Evolutionary conservation across 2,329 filamentous ascomycete species (phyloP).

Genomic region (Coniochaeta pulveracea): DNA sequence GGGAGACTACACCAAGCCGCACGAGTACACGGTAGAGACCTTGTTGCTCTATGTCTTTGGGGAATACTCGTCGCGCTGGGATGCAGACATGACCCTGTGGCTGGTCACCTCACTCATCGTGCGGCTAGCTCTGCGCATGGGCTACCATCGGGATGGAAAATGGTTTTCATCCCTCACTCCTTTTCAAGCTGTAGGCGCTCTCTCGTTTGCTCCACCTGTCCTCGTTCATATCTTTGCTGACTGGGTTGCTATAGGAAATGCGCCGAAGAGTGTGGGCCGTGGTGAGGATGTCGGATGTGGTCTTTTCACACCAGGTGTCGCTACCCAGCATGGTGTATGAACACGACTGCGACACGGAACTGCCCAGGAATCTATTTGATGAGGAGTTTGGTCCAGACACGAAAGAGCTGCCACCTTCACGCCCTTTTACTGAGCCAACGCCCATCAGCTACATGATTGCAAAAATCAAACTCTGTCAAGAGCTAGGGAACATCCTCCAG

Average conservation of each 20-base stretch:
- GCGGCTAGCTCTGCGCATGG: slow-evolving; percentile 55
- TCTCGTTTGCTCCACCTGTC: not conserved
- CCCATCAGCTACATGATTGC: slow-evolving; percentile 71
- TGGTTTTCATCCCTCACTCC: slow-evolving; percentile 62
- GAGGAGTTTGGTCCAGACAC: slow-evolving; percentile 65
- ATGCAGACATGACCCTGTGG: slow-evolving; percentile 60
- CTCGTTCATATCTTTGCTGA: not conserved
- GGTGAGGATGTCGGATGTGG: slow-evolving; percentile 60
- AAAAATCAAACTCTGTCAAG: slow-evolving; percentile 55
- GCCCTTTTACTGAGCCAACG: slow-evolving; percentile 59
- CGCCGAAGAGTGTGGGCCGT: slow-evolving; percentile 57
- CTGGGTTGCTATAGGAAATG: too few relatives aligned
- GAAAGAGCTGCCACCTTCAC: slow-evolving; percentile 53
- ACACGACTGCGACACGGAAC: slow-evolving; percentile 62
- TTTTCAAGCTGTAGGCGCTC: slow-evolving; percentile 59
- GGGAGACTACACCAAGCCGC: slow-evolving; percentile 66
- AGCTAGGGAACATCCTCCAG: slow-evolving; percentile 64
- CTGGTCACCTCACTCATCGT: slow-evolving; percentile 43
- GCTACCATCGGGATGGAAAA: slow-evolving; percentile 67
- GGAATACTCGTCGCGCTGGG: slow-evolving; percentile 62
- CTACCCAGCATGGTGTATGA: slow-evolving; percentile 59
- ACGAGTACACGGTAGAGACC: slow-evolving; percentile 67
- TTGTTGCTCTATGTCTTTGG: slow-evolving; percentile 66
- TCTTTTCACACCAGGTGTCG: slow-evolving; percentile 68
- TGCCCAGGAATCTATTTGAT: slow-evolving; percentile 71